Evolutionary conservation across 805 yeast genomes (phyloP).

Genomic region (Wickerhamomyces kurtzmanii): DNA sequence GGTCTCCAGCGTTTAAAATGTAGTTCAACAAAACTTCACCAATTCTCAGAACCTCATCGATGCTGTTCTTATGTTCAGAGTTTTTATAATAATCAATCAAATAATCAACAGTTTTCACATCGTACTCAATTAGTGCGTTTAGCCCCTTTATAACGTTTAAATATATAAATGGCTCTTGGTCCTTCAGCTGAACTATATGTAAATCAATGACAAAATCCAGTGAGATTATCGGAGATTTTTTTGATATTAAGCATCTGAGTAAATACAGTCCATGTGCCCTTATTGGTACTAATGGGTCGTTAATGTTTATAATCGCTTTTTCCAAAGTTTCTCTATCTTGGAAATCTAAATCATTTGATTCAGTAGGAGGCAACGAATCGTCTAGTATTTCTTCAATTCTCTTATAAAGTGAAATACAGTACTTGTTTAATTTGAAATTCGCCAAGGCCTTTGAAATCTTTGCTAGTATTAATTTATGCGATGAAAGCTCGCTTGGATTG

Average conservation of each 20-base stretch:
- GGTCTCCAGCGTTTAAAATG: constrained; percentile 36
- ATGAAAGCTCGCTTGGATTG: constrained; percentile 6
- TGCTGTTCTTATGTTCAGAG: constrained; percentile 17
- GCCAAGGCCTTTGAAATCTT: constrained; percentile 18
- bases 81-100: constrained; percentile 29
- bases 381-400: constrained; percentile 12
- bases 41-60: constrained; percentile 66
- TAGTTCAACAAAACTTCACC: constrained; percentile 74
- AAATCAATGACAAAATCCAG: constrained; percentile 47
- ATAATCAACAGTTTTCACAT: constrained; percentile 24
- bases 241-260: constrained; percentile 43
- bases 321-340: constrained; percentile 32
- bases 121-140: constrained; percentile 42
- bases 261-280: constrained; percentile 77
- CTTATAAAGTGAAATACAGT: constrained; percentile 6
- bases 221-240: constrained; percentile 39
- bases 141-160: constrained; percentile 77
- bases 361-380: constrained; percentile 1
- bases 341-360: constrained; percentile 3
- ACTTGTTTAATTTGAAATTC: constrained; percentile 4
- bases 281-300: constrained; percentile 75
- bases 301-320: constrained; percentile 56
- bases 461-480: constrained; percentile 14
- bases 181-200: constrained; percentile 56
- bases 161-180: constrained; percentile 81